Evolutionary conservation across 1,284 basidiomycete genomes (phyloP).

Genomic region (Retiboletus flavoniger): DNA sequence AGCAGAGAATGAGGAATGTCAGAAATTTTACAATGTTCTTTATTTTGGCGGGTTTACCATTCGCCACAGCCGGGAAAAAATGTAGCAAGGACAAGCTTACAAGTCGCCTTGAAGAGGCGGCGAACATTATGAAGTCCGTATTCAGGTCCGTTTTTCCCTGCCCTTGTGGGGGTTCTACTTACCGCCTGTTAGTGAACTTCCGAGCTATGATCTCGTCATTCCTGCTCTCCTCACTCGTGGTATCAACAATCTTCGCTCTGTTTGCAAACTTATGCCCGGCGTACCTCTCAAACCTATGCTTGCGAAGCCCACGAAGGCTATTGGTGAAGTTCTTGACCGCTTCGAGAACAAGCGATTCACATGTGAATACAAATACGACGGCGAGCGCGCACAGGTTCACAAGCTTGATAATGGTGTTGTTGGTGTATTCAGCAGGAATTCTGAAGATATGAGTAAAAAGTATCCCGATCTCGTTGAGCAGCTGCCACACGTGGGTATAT

Average conservation of each 20-base stretch:
- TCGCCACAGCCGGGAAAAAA: constrained; percentile 61
- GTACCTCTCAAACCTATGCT: constrained; percentile 99
- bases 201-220: constrained; percentile 92
- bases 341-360: constrained; percentile 97
- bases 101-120: constrained; percentile 75
- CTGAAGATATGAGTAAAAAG: constrained; percentile 99
- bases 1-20: constrained; percentile 72
- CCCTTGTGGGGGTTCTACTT: neutral
- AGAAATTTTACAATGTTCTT: neutral
- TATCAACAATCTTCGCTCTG: constrained; percentile 65
- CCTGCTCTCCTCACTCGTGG: constrained; percentile 86
- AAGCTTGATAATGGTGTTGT: constrained; percentile 77
- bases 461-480: constrained; percentile 97
- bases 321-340: constrained; percentile 96
- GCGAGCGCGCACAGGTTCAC: constrained; percentile 93
- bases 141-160: constrained; percentile 65
- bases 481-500: constrained; percentile 69
- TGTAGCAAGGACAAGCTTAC: constrained; percentile 75
- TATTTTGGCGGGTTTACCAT: constrained; percentile 3
- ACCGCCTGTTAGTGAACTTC: constrained; percentile 73
- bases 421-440: constrained; percentile 93
- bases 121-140: constrained; percentile 82
- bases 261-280: constrained; percentile 92
- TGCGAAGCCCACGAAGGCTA: constrained; percentile 99
- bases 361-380: constrained; percentile 99